These are phyloP conservation scores for Debaryomyces fabryi DNA, from an alignment of 1,139 yeast genomes.

Conservation along the genomic window DNA sequence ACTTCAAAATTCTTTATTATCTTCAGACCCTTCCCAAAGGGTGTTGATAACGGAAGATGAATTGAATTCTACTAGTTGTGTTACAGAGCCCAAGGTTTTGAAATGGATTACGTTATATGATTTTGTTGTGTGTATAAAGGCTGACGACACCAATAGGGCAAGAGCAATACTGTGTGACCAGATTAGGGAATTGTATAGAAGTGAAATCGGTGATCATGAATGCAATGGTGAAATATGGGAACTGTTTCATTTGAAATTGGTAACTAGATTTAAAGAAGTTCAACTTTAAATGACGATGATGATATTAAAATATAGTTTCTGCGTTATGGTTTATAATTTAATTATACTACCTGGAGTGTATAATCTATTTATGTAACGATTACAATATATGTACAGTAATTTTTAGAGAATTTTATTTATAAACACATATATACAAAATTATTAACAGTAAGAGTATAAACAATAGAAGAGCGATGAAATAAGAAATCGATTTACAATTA, in stretches of 20 bases:
- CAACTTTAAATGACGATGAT: neutral
- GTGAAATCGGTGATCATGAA: slow-evolving; percentile 1
- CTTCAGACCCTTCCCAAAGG: slow-evolving; percentile 12
- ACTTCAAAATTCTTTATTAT: slow-evolving; percentile 9
- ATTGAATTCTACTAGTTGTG: slow-evolving; percentile 5
- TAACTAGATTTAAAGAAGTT: slow-evolving; percentile 8
- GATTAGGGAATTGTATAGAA: slow-evolving; percentile 24
- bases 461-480: slow-evolving; percentile 1
- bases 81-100: slow-evolving; percentile 27
- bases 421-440: slow-evolving; percentile 9
- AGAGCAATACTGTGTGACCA: slow-evolving; percentile 19
- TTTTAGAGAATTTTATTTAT: neutral
- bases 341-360: neutral
- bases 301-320: neutral
- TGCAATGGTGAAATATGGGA: slow-evolving; percentile 14
- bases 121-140: slow-evolving; percentile 20
- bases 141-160: slow-evolving; percentile 19
- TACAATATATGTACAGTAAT: neutral
- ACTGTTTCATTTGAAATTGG: slow-evolving; percentile 11
- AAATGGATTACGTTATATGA: slow-evolving; percentile 36
- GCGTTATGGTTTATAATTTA: neutral
- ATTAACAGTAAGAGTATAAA: slow-evolving; percentile 7
- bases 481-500: neutral
- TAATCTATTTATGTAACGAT: neutral
- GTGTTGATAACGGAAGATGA: slow-evolving; percentile 9